These are phyloP conservation scores for Amanita polypyramis DNA, from an alignment of 768 basidiomycete species.

Conservation along the genomic window DNA sequence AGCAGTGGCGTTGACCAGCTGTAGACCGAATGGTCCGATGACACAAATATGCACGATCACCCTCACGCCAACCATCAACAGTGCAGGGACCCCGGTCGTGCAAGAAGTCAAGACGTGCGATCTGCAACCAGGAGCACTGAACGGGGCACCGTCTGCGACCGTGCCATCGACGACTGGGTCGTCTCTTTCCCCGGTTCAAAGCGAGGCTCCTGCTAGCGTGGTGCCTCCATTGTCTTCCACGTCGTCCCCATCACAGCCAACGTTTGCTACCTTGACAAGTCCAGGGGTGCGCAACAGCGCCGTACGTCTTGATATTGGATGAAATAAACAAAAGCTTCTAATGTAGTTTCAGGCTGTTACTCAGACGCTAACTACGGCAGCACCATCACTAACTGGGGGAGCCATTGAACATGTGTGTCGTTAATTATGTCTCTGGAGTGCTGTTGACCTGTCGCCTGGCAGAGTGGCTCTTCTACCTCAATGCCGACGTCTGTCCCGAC, in stretches of 20 bases:
- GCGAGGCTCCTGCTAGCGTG: neutral
- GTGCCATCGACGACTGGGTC: constrained; percentile 6
- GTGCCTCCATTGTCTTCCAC: neutral
- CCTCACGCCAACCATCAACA: constrained; percentile 42
- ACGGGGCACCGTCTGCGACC: constrained; percentile 7
- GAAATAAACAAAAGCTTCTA: neutral
- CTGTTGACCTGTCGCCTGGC: neutral
- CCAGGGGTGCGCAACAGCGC: neutral
- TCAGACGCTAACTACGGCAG: neutral
- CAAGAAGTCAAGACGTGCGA: constrained; percentile 46
- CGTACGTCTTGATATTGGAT: neutral
- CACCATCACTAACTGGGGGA: neutral
- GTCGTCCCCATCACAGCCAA: constrained; percentile 9
- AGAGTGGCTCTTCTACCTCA: constrained; percentile 10
- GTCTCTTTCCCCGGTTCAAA: constrained; percentile 4
- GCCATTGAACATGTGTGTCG: neutral
- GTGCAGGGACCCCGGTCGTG: constrained; percentile 37
- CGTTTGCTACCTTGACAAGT: neutral
- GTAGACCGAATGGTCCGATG: constrained; percentile 38
- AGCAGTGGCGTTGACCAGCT: constrained; percentile 11
- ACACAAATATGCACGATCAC: constrained; percentile 50
- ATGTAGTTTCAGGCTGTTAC: neutral
- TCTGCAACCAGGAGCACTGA: constrained; percentile 19
- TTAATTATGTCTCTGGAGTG: neutral
- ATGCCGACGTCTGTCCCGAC: constrained; percentile 12